Base-by-base conservation (phyloP, 2,329 filamentous ascomycete genomes). In the Colletotrichum shisoi region DNA sequence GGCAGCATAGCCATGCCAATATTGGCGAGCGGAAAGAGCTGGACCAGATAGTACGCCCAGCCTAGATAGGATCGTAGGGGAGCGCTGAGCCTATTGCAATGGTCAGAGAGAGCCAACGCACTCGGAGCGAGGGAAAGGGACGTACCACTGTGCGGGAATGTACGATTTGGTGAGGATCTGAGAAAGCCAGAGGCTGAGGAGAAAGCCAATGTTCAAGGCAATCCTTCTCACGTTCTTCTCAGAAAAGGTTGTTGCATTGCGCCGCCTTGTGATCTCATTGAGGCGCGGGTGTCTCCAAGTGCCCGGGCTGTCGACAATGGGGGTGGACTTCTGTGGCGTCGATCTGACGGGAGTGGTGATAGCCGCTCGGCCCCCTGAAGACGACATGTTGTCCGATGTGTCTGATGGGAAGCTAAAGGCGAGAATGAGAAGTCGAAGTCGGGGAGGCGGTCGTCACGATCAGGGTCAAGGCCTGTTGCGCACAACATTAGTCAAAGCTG, bases 201-300 rank as follows among this genome's bases (percentile, higher is more conserved):
- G 70, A 6, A 88, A 82, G 11, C 77, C 79, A 1, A 84, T 76
- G 76, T 96, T 97, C 78, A 89, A 87, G 37, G 87, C 75, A 58
- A 96, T 87, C 60, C 84, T 86, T 68, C 83, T 85, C 56, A 95
- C 79, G 71, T 97, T 94, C 75, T 86, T 87, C 72, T 94, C 89
- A 63, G 89, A 88, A 76, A 98, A 97, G 54, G 85, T 91, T 15
- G 89, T 88, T 21, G 89, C 89, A 76, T 92, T 89, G 75, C 93
- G 91, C 58, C 95, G 89, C 70, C 86, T 86, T 17, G 91, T 88
- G 75, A 99, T 96, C 79, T 98, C 94, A 73, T 93, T 86, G 71
- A 97, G 85, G 70, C 90, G 89, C 40, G 95, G 95, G 77, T 99
- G 95, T 74, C 89, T 87, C 94, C 95, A 99, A 75, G 89, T 92